Evolutionary conservation across 2,329 filamentous ascomycete genomes (phyloP).

Genomic region (Gnomoniopsis smithogilvyi): DNA sequence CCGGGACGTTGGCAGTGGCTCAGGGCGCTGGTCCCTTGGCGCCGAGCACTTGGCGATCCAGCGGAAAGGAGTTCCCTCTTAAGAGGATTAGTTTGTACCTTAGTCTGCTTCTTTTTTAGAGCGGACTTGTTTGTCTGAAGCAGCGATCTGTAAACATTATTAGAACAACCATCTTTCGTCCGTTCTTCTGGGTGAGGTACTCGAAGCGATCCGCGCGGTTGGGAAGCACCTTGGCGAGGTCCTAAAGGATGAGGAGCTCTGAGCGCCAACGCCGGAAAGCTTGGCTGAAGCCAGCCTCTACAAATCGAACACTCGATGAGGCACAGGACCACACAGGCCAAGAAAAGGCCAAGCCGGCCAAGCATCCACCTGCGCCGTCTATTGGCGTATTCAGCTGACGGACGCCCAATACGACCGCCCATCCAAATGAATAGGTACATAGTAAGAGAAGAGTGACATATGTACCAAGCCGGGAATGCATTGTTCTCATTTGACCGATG

Average conservation of each 20-base stretch:
- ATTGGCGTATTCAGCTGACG: neutral
- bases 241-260: neutral
- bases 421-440: neutral
- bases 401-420: conserved; percentile 6
- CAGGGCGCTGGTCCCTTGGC: conserved; percentile 2
- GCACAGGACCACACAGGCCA: conserved; percentile 3
- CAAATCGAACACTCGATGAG: too few relatives aligned
- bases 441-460: neutral
- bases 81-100: neutral
- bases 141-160: neutral
- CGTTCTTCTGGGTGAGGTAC: too few relatives aligned
- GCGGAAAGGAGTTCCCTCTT: conserved; percentile 2
- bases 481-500: conserved; percentile 7
- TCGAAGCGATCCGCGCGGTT: neutral
- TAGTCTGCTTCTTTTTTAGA: neutral
- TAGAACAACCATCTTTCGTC: neutral
- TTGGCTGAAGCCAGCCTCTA: too few relatives aligned
- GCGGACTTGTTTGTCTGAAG: neutral
- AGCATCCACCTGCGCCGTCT: conserved; percentile 4
- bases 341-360: conserved; percentile 16
- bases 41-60: conserved; percentile 11
- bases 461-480: conserved; percentile 1
- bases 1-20: neutral
- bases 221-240: conserved; percentile 4
- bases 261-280: too few relatives aligned